Conservation (phyloP, 2,329 filamentous ascomycete species). For the Alternaria conjuncta region DNA sequence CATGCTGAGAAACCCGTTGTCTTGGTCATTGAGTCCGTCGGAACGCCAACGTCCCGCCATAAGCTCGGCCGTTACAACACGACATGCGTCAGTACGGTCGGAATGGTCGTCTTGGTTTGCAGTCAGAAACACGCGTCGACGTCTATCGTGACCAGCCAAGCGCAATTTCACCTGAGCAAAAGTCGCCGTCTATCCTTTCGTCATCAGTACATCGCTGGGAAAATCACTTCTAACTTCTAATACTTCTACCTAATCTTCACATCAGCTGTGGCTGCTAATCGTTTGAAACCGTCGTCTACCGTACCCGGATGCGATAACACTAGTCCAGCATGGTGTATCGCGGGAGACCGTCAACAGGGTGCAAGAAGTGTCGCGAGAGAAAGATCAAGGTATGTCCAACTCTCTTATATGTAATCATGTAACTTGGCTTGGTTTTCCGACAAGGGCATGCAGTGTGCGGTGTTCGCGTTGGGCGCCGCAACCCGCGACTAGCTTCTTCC, state of each 20-base stretch:
- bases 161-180: not conserved
- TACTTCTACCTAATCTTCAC: not conserved
- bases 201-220: not conserved
- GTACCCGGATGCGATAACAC: not conserved
- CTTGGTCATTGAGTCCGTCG: not conserved
- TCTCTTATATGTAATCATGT: not conserved
- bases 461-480: not conserved
- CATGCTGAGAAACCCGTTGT: not conserved
- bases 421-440: not conserved
- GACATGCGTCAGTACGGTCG: not conserved
- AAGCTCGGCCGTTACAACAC: not conserved
- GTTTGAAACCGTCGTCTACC: not conserved
- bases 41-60: not conserved
- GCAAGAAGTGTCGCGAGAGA: slow-evolving; percentile 48
- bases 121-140: not conserved
- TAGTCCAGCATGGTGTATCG: slow-evolving; percentile 40
- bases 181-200: not conserved
- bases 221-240: not conserved
- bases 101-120: not conserved
- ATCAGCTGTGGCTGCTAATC: not conserved
- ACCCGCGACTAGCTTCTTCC: not conserved
- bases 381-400: slow-evolving; percentile 47
- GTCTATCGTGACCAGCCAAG: not conserved
- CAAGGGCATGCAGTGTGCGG: not conserved
- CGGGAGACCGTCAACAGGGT: slow-evolving; percentile 42